Evolutionary conservation across 805 yeast genomes (phyloP), one percentile per base, ranked within the genome.

Genomic region (Starmerella vitae): DNA sequence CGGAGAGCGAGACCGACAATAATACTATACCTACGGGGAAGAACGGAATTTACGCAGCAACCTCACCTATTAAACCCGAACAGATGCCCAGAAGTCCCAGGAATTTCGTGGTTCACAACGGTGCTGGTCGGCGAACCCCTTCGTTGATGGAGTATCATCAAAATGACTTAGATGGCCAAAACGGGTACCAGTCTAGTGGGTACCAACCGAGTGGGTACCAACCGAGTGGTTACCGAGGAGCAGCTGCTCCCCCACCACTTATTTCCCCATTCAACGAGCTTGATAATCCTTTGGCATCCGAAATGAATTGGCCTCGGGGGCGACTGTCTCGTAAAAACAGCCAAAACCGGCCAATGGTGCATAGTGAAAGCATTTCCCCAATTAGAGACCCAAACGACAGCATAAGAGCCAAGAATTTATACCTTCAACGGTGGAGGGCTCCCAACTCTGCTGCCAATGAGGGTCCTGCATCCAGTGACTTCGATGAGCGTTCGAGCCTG

Each of bases 381-480:
- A 18, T 15, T 14, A 27, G 39, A 32, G 46, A 46, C 33, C 34
- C 41, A 10, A 41, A 36, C 29, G 53, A 49, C 34, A 39, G 47
- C 29, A 39, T 48, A 20, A 46, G 52, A n/a, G 53, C 56, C 17
- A 52, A 52, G 30, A 41, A 48, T 31, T 37, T 38, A 5, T 50
- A 52, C 30, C 42, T 52, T 9, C 51, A 51, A 30, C 41, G 54
- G 7, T 52, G 56, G 56, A 45, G 50, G 15, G 30, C 39, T 9
- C 40, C 49, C 1, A 36, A 34, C n/a, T 28, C 20, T 17, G n/a
- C 17, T 7, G 7, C 14, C 8, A 27, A 17, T 17, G 30, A 27
- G 8, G 30, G 30, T 10, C 17, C 17, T 10, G 14, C 30, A 12
- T 5, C 7, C n/a, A 19, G 14, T 17, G 34, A 31, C 18, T 8